Conservation (phyloP, 2,329 filamentous ascomycete genomes). For the Leptographium galeiforme region DNA sequence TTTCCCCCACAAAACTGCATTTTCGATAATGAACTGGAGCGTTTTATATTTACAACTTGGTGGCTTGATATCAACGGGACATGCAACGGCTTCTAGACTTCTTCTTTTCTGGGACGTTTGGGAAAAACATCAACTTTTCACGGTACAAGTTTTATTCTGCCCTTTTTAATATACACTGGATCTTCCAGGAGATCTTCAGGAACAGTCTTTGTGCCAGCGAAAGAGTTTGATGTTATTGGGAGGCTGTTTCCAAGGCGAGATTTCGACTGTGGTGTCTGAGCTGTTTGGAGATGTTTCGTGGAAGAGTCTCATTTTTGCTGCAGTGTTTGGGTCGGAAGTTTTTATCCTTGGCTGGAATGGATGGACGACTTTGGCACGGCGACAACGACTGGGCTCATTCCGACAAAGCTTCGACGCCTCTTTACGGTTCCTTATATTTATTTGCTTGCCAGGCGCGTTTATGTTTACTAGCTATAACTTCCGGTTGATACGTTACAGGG, state of each 20-base stretch:
- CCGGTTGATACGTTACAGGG: not conserved
- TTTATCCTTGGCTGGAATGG: not conserved
- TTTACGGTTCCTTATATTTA: not conserved
- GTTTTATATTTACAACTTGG: not conserved
- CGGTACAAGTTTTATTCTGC: not conserved
- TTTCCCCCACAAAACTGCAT: not conserved
- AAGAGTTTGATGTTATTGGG: too few species aligned
- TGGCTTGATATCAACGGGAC: conserved; percentile 1
- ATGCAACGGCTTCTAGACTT: conserved; percentile 1
- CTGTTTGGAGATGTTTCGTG: too few species aligned
- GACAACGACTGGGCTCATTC: not conserved
- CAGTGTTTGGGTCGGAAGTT: not conserved
- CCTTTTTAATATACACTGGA: not conserved
- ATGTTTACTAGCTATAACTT: conserved; percentile 21
- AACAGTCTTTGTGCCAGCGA: too few species aligned
- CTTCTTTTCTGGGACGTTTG: not conserved
- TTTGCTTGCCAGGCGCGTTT: conserved; percentile 21
- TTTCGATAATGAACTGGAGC: conserved; percentile 4
- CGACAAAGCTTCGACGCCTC: not conserved
- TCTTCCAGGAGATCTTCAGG: not conserved
- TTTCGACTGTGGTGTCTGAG: not conserved
- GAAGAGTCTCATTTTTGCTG: not conserved
- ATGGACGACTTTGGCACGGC: too few species aligned
- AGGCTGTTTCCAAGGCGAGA: too few species aligned
- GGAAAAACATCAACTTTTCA: not conserved